These are phyloP conservation scores for Podila epigama DNA, from an alignment of 192 early-diverging fungal genomes.

Conservation along the genomic window DNA sequence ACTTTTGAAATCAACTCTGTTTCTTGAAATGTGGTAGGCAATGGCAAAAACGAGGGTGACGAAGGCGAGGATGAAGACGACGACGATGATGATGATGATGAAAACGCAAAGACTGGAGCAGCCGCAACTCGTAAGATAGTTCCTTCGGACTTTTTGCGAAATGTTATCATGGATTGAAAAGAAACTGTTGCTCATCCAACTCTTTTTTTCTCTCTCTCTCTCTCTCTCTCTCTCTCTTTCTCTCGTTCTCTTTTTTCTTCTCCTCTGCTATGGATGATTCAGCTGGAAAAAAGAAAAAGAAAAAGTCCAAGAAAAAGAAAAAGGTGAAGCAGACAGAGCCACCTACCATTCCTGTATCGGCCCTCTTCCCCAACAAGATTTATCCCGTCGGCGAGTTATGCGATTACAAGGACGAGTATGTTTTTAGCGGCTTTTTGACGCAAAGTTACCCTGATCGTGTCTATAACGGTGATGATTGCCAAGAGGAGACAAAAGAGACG, in stretches of 20 bases:
- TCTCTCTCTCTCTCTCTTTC: too few relatives aligned
- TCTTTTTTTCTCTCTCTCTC: too few relatives aligned
- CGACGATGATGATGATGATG: not conserved
- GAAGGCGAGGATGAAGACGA: not conserved
- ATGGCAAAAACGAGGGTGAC: not conserved
- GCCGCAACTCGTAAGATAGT: not conserved
- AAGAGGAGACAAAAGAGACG: not conserved
- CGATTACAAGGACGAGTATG: constrained; percentile 87
- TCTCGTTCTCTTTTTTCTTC: too few relatives aligned
- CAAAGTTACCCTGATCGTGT: not conserved
- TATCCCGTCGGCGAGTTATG: constrained; percentile 86
- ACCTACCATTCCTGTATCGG: constrained; percentile 76
- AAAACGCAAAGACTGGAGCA: not conserved
- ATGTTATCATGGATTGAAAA: not conserved
- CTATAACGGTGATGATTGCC: too few relatives aligned
- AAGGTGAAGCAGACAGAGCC: constrained; percentile 62
- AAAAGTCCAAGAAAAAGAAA: constrained; percentile 45
- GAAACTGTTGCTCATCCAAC: too few relatives aligned
- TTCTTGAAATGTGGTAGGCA: too few relatives aligned
- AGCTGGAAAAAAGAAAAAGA: constrained; percentile 44
- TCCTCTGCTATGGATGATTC: not conserved
- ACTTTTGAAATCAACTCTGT: too few relatives aligned
- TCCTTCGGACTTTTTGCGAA: not conserved
- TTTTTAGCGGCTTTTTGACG: not conserved
- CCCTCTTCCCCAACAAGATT: constrained; percentile 77